These are phyloP conservation scores for Lachnellula subtilissima DNA, from an alignment of 2,329 filamentous ascomycete species.

Conservation along the genomic window DNA sequence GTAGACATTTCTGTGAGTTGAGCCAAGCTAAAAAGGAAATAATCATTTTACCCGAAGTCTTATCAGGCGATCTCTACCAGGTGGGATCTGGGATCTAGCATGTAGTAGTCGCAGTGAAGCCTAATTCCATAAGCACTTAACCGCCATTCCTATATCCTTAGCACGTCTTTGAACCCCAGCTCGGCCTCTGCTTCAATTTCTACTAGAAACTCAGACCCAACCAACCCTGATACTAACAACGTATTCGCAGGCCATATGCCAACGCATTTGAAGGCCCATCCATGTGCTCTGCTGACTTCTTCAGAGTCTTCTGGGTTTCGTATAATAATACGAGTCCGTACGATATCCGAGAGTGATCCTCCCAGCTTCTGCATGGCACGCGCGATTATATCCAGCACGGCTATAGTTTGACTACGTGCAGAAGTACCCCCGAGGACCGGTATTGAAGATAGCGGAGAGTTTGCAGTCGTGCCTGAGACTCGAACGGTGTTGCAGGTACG, in stretches of 20 bases:
- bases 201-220: conserved; percentile 15
- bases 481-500: conserved; percentile 25
- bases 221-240: conserved; percentile 12
- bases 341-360: conserved; percentile 24
- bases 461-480: conserved; percentile 33
- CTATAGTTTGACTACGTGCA: conserved; percentile 25
- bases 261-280: conserved; percentile 27
- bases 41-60: no score
- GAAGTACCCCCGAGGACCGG: conserved; percentile 16
- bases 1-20: no score
- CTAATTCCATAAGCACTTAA: no score
- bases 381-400: conserved; percentile 28
- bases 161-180: conserved; percentile 7
- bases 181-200: conserved; percentile 21
- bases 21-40: no score
- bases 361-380: conserved; percentile 27
- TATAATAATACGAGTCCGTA: conserved; percentile 28
- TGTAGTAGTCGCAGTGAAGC: no score
- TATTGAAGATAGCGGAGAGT: conserved; percentile 15
- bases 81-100: no score
- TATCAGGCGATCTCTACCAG: no score
- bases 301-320: conserved; percentile 24
- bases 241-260: conserved; percentile 20
- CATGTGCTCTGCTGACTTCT: conserved; percentile 27
- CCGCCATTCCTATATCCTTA: background rate